Conservation (phyloP, 1,284 basidiomycete genomes). For the Cerrena zonata region DNA sequence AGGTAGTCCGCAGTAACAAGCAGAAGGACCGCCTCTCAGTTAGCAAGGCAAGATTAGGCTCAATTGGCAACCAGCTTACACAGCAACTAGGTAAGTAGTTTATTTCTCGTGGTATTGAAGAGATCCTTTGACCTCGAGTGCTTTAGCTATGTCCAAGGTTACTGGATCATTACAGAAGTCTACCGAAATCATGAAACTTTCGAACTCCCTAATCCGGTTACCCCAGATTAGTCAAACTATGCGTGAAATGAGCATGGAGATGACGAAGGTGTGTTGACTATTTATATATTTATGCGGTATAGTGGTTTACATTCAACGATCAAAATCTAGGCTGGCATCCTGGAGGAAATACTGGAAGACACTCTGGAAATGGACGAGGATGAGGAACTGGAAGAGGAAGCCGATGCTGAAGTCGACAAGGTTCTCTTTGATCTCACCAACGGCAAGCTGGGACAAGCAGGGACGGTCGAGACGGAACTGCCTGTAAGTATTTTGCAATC, state of each 20-base stretch:
- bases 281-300: background rate
- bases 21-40: conserved; percentile 90
- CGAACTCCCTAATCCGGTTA: conserved; percentile 85
- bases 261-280: conserved; percentile 78
- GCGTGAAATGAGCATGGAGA: conserved; percentile 98
- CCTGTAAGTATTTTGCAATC: conserved; percentile 56
- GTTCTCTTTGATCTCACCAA: conserved; percentile 93
- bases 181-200: conserved; percentile 98
- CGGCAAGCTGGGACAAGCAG: conserved; percentile 86
- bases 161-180: conserved; percentile 95
- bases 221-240: conserved; percentile 90
- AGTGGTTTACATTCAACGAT: too few species aligned
- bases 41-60: conserved; percentile 88
- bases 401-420: conserved; percentile 95
- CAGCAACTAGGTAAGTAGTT: conserved; percentile 80
- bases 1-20: conserved; percentile 92
- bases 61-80: conserved; percentile 84
- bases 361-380: conserved; percentile 84
- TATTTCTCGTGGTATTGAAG: conserved; percentile 1
- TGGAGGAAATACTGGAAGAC: conserved; percentile 92
- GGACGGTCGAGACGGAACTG: conserved; percentile 64
- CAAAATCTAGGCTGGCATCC: conserved; percentile 82
- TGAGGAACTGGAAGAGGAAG: conserved; percentile 93
- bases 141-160: conserved; percentile 89
- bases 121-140: background rate